Conservation (phyloP, 2,329 filamentous ascomycete species). For the Pestalotiopsis sp. region DNA sequence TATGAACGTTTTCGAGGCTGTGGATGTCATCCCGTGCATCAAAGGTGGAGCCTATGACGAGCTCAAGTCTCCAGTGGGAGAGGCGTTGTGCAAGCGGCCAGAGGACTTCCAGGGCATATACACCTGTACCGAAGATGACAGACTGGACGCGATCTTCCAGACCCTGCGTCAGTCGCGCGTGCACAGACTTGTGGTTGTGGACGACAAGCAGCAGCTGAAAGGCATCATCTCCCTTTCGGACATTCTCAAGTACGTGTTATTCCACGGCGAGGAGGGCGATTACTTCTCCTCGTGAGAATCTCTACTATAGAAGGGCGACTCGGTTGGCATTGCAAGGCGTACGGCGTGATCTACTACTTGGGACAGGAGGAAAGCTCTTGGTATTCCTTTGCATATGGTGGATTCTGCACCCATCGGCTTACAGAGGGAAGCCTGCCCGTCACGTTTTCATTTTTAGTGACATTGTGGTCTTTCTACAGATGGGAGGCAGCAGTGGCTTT, state of each 20-base stretch:
- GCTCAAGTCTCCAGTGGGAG: slow-evolving; percentile 81
- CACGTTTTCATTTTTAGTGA: slow-evolving; percentile 7
- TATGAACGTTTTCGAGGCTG: slow-evolving; percentile 95
- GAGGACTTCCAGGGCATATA: slow-evolving; percentile 97
- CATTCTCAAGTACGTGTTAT: slow-evolving; percentile 91
- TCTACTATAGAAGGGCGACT: slow-evolving; percentile 11
- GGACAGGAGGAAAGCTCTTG: slow-evolving; percentile 2
- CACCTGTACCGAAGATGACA: slow-evolving; percentile 89
- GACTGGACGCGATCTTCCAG: slow-evolving; percentile 94
- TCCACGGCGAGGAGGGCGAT: slow-evolving; percentile 72
- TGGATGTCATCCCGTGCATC: slow-evolving; percentile 95
- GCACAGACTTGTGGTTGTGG: slow-evolving; percentile 89
- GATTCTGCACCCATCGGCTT: not conserved
- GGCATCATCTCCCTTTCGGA: slow-evolving; percentile 94
- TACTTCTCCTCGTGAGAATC: slow-evolving; percentile 25
- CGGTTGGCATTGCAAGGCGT: slow-evolving; percentile 34
- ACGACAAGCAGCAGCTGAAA: slow-evolving; percentile 83
- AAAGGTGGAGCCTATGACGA: slow-evolving; percentile 94
- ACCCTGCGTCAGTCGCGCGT: slow-evolving; percentile 94
- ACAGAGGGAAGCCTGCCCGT: not conserved
- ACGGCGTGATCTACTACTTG: slow-evolving; percentile 27
- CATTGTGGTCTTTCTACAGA: not conserved
- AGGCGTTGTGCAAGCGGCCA: slow-evolving; percentile 82
- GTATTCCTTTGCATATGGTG: not conserved
- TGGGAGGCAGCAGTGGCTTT: not conserved